A percentile compares a stretch with the other conserved stretches of the same genome.
These are phyloP conservation scores for Tephrocybe sp. DNA, from an alignment of 768 basidiomycete genomes.

Conservation along the genomic window DNA sequence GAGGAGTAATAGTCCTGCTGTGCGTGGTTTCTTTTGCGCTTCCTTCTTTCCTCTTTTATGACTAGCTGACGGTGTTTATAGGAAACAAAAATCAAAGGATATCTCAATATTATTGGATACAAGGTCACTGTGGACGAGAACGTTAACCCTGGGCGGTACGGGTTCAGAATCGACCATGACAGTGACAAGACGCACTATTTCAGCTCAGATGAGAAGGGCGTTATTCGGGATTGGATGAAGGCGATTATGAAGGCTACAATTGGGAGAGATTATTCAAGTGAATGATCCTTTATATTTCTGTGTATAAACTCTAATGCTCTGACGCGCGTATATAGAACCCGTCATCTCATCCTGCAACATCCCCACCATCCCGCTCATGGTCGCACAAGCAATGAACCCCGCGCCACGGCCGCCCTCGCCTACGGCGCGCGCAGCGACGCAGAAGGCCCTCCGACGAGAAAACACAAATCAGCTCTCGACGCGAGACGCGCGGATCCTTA, in stretches of 20 bases:
- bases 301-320: not conserved
- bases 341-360: slow-evolving; percentile 97
- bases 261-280: slow-evolving; percentile 87
- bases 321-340: slow-evolving; percentile 53
- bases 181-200: slow-evolving; percentile 86
- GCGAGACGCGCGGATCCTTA: slow-evolving; percentile 74
- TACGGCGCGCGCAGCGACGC: slow-evolving; percentile 79
- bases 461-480: slow-evolving; percentile 80
- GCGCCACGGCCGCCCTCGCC: slow-evolving; percentile 95
- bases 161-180: slow-evolving; percentile 92
- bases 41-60: not conserved
- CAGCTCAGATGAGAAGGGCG: slow-evolving; percentile 81
- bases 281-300: slow-evolving; percentile 23
- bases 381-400: slow-evolving; percentile 96
- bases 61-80: slow-evolving; percentile 24
- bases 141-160: slow-evolving; percentile 88
- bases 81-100: slow-evolving; percentile 97
- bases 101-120: slow-evolving; percentile 88
- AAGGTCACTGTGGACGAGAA: slow-evolving; percentile 92
- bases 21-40: slow-evolving; percentile 30
- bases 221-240: slow-evolving; percentile 99
- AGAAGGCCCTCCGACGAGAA: slow-evolving; percentile 81
- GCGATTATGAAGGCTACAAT: slow-evolving; percentile 99
- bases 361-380: slow-evolving; percentile 90
- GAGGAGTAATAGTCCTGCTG: slow-evolving; percentile 64